Percentiles rank a stretch among this genome's conserved stretches.
phyloP scores from a whole-genome alignment of 768 basidiomycete species.

The Russula dissimulans region DNA sequence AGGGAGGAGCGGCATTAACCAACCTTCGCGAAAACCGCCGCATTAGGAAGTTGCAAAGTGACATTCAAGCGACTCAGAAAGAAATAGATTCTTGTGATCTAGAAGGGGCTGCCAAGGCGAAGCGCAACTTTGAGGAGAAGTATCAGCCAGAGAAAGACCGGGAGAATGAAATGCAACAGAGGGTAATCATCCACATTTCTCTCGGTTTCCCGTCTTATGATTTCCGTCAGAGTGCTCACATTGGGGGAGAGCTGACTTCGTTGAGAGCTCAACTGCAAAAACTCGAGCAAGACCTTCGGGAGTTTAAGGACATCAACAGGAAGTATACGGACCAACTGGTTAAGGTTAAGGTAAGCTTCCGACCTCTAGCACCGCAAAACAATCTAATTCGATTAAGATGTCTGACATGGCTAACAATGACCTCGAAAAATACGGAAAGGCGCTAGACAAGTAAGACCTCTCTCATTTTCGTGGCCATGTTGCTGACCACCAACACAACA shows the following conservation, averaged over 20 bases:
- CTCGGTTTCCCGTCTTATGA: background rate
- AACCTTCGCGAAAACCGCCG: slow-evolving; percentile 80
- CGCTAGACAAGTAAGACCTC: slow-evolving; percentile 77
- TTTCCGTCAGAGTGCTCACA: slow-evolving; percentile 53
- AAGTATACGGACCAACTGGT: slow-evolving; percentile 86
- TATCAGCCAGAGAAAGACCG: slow-evolving; percentile 63
- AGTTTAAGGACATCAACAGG: slow-evolving; percentile 81
- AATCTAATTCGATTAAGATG: slow-evolving; percentile 43
- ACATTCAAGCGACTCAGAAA: slow-evolving; percentile 56
- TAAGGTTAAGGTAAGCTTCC: slow-evolving; percentile 71
- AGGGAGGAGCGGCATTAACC: slow-evolving; percentile 56
- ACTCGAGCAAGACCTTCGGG: slow-evolving; percentile 61
- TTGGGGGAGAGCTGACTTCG: slow-evolving; percentile 76
- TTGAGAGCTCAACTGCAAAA: slow-evolving; percentile 56
- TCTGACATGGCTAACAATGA: slow-evolving; percentile 97
- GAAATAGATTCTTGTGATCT: slow-evolving; percentile 74
- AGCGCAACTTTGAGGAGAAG: slow-evolving; percentile 74
- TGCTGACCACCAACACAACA: slow-evolving; percentile 16
- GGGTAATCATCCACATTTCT: slow-evolving; percentile 35
- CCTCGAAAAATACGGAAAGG: slow-evolving; percentile 95
- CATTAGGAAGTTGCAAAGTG: slow-evolving; percentile 54
- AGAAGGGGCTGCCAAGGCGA: slow-evolving; percentile 77
- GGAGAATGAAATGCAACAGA: slow-evolving; percentile 61
- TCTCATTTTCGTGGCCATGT: background rate
- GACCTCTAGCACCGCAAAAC: background rate